phyloP scores from a whole-genome alignment of 139 green algal species.

The Chlamydomonas schloesseri region DNA sequence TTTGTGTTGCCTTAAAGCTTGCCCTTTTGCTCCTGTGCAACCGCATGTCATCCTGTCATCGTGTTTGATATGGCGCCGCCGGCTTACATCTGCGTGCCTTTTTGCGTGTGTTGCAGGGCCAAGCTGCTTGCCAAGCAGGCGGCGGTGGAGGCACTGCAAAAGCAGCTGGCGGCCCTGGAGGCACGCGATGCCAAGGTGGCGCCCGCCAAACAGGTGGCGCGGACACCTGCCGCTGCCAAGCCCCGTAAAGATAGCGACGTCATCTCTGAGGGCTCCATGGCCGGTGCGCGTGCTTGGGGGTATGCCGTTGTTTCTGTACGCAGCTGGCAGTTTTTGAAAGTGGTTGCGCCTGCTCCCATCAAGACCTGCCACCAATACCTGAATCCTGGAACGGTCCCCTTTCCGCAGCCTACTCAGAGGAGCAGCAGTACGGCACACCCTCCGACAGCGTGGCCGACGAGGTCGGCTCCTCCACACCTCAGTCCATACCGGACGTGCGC shows the following conservation, averaged over 20 bases:
- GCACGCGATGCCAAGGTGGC: not conserved
- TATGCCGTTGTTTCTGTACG: no score
- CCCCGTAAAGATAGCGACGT: not conserved
- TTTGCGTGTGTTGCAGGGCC: not conserved
- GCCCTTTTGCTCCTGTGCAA: not conserved
- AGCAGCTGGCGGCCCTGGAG: slow-evolving; percentile 26
- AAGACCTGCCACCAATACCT: no score
- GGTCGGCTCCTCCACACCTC: not conserved
- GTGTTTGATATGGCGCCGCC: not conserved
- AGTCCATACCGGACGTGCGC: not conserved
- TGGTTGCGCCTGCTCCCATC: no score
- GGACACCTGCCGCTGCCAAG: no score
- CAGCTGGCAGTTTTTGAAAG: not conserved
- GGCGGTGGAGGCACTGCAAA: slow-evolving; percentile 24
- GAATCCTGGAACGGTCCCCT: not conserved
- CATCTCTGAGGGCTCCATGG: not conserved
- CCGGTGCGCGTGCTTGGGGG: no score
- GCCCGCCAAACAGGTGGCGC: not conserved
- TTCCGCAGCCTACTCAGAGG: not conserved
- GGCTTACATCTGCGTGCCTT: no score
- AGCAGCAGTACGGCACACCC: not conserved
- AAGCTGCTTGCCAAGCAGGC: slow-evolving; percentile 36
- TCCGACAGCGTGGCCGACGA: not conserved
- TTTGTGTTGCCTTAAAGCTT: not conserved
- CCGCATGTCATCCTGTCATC: no score